Conservation (phyloP, 805 yeast species). For the Sugiyamaella valdiviana region DNA sequence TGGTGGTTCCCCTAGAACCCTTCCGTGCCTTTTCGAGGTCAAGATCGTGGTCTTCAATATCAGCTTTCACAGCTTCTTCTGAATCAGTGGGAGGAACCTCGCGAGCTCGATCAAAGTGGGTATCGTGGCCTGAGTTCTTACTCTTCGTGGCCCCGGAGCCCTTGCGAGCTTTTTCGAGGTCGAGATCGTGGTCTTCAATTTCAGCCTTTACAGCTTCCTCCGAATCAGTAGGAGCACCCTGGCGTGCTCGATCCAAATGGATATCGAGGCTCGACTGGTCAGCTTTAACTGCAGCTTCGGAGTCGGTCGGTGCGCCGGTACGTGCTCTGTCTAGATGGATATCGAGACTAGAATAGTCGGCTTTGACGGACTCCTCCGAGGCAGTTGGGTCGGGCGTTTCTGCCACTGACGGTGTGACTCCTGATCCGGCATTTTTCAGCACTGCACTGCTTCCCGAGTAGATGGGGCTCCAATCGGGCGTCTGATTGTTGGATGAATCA, state of each 20-base stretch:
- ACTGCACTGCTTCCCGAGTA: not conserved
- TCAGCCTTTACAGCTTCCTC: slow-evolving; percentile 12
- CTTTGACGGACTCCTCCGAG: slow-evolving; percentile 16
- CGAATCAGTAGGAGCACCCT: slow-evolving; percentile 4
- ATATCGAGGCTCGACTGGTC: slow-evolving; percentile 6
- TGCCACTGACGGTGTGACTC: slow-evolving; percentile 1
- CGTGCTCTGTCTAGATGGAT: not conserved
- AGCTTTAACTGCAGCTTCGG: slow-evolving; percentile 10
- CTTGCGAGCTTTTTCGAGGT: not conserved
- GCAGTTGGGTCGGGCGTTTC: slow-evolving; percentile 8
- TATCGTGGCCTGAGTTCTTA: too few relatives aligned
- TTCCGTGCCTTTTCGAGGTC: too few relatives aligned
- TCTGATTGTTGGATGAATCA: not conserved
- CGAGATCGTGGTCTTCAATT: not conserved
- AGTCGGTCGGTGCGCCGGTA: slow-evolving; percentile 1
- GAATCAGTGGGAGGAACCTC: too few relatives aligned
- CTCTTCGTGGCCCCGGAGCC: too few relatives aligned
- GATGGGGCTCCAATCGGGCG: not conserved
- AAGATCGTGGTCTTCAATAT: not conserved
- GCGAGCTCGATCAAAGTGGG: too few relatives aligned
- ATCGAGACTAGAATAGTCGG: slow-evolving; percentile 9
- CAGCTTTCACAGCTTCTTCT: too few relatives aligned
- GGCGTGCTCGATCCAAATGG: not conserved
- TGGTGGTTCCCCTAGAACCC: too few relatives aligned
- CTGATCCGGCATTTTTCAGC: not conserved